phyloP scores from a whole-genome alignment of 768 basidiomycete species.

The Nidula microcarpa region DNA sequence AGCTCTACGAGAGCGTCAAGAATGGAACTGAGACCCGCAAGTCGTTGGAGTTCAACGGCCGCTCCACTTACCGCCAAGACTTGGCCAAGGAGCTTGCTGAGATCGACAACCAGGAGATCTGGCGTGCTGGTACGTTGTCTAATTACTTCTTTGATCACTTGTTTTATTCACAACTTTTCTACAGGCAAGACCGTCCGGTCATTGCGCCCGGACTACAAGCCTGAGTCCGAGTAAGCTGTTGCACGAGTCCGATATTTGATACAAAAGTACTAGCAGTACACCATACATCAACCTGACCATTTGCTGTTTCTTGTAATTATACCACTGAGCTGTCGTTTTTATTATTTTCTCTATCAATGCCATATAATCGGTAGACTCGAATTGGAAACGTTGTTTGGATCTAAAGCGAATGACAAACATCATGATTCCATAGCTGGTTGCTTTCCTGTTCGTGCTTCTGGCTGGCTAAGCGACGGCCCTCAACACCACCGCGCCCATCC shows the following conservation, averaged over 20 bases:
- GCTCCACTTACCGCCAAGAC: slow-evolving; percentile 88
- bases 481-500: no score
- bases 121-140: slow-evolving; percentile 76
- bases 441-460: no score
- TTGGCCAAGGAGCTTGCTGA: slow-evolving; percentile 89
- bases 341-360: no score
- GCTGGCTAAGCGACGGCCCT: no score
- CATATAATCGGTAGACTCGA: no score
- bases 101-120: slow-evolving; percentile 98
- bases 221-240: slow-evolving; percentile 43
- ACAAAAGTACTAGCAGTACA: no score
- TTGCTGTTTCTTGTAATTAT: no score
- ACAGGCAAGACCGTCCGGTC: slow-evolving; percentile 89
- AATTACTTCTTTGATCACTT: neutral
- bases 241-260: no score
- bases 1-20: slow-evolving; percentile 90
- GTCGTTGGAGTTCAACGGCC: slow-evolving; percentile 93
- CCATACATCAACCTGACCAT: no score
- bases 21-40: slow-evolving; percentile 98
- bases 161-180: slow-evolving; percentile 2
- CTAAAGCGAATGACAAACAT: neutral
- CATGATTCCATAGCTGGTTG: no score
- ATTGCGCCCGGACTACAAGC: slow-evolving; percentile 81
- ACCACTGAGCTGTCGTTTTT: no score
- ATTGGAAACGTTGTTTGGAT: neutral